Base-by-base conservation (phyloP, 306 rosid genomes). In the Carpinus viminea region DNA sequence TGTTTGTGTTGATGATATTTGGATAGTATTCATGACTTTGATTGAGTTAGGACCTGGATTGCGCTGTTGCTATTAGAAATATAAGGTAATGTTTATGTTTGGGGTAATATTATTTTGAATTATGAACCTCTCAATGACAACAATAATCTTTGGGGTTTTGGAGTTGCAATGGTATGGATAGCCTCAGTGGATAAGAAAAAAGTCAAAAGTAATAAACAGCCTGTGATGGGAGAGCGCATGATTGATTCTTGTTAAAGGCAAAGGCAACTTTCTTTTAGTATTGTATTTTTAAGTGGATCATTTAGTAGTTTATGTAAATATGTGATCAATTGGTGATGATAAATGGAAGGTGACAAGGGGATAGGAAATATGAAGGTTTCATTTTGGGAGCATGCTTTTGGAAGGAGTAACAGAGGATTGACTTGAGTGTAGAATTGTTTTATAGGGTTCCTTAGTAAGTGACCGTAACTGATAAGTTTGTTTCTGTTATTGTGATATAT, bases 331-430 rank as follows among this genome's bases (percentile, higher is more conserved):
- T 9, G 28, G 72, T 66, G 72, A 66, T n/a, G 50, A 21, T 66
- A 41, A 11, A 66, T 38, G 24, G 74, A 62, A 43, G 41, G 52
- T 59, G 68, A 28, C 31, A 36, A 18, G 12, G 54, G 68, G 62
- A 46, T n/a, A 26, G 72, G 46, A 24, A 34, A 70, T 31, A 61
- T 16, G 9, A 18, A 51, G 16, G 55, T 71, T 74, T 41, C 26
- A 66, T 54, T 70, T 34, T 8, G 69, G 48, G 18, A 12, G 65
- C 59, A 84, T 34, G 51, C 38, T 54, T 66, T 68, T 80, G 31
- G 62, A 18, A 47, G 11, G 34, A 56, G 75, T 62, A 31, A 52
- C 38, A 12, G 26, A 73, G 12, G 31, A n/a, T 21, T 62, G 55
- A 6, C 28, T 10, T 38, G 26, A 68, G 68, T 79, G 24, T 53